Evolutionary conservation across 2,329 filamentous ascomycete species (phyloP).

Genomic region (Paracoccidioides lutzii): DNA sequence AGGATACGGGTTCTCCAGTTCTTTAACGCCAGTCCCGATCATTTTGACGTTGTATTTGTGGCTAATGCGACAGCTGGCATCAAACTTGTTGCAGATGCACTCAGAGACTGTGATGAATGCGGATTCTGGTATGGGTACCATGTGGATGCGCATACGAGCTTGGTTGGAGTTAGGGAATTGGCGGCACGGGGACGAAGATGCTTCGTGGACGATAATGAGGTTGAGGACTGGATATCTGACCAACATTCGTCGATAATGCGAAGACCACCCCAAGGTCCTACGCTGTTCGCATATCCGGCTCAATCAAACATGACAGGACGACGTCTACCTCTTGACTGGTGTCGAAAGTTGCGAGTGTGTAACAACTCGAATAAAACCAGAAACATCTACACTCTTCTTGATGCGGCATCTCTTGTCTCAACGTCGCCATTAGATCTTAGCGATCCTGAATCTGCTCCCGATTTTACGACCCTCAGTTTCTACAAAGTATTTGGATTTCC

Average conservation of each 20-base stretch:
- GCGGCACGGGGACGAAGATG: constrained; percentile 50
- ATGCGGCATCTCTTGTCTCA: constrained; percentile 69
- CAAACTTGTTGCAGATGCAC: constrained; percentile 70
- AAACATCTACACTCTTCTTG: constrained; percentile 56
- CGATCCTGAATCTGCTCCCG: constrained; percentile 49
- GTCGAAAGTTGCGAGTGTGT: constrained; percentile 33
- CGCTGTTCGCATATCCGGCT: constrained; percentile 68
- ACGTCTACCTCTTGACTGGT: constrained; percentile 61
- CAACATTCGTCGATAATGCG: constrained; percentile 7
- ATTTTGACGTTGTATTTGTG: constrained; percentile 83
- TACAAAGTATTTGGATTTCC: constrained; percentile 99
- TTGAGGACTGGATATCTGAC: constrained; percentile 51
- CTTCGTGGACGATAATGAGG: constrained; percentile 49
- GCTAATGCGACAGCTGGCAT: constrained; percentile 85
- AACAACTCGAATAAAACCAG: constrained; percentile 14
- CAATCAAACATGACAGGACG: constrained; percentile 89
- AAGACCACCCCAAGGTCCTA: constrained; percentile 20
- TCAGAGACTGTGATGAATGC: constrained; percentile 48
- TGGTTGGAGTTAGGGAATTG: constrained; percentile 68
- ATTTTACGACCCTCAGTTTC: constrained; percentile 78
- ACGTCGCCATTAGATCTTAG: constrained; percentile 64
- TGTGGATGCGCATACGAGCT: constrained; percentile 69
- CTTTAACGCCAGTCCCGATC: constrained; percentile 65
- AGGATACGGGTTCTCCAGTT: constrained; percentile 59
- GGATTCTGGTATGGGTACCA: constrained; percentile 80